A percentile compares a stretch with the other conserved stretches of the same genome.
phyloP scores from a whole-genome alignment of 768 basidiomycete species.

The Leccinum olivaceopallidum region DNA sequence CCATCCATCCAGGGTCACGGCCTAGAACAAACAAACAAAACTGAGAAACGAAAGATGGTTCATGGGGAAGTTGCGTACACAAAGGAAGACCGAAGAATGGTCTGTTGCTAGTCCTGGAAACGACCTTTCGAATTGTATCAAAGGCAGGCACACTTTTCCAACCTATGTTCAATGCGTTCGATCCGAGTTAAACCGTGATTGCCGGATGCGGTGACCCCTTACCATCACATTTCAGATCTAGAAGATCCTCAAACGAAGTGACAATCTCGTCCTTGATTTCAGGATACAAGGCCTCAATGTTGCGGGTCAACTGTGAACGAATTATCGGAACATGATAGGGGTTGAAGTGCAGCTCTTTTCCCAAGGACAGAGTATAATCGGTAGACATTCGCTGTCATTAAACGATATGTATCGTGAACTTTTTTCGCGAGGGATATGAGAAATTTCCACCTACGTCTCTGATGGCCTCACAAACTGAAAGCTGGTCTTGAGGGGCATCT shows the following conservation, averaged over 20 bases:
- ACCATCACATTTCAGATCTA: slow-evolving; percentile 21
- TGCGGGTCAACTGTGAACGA: slow-evolving; percentile 35
- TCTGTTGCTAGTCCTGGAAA: not conserved
- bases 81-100: not conserved
- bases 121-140: not conserved
- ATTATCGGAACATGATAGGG: slow-evolving; percentile 31
- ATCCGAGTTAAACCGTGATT: not conserved
- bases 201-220: not conserved
- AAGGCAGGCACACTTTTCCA: not conserved
- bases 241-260: slow-evolving; percentile 39
- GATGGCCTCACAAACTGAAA: slow-evolving; percentile 36
- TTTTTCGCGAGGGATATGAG: not conserved
- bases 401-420: too few species aligned
- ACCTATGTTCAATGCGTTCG: not conserved
- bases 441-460: slow-evolving; percentile 33
- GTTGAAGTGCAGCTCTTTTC: slow-evolving; percentile 23
- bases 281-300: slow-evolving; percentile 38
- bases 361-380: not conserved
- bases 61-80: not conserved
- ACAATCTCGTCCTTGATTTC: slow-evolving; percentile 47
- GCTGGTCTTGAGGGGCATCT: slow-evolving; percentile 37
- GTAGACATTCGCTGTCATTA: slow-evolving; percentile 37
- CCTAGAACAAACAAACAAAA: not conserved
- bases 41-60: not conserved
- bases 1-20: slow-evolving; percentile 1